A percentile compares a stretch with the other conserved stretches of the same genome.
phyloP scores from a whole-genome alignment of 75 land plant species.

The Sequoiadendron giganteum region DNA sequence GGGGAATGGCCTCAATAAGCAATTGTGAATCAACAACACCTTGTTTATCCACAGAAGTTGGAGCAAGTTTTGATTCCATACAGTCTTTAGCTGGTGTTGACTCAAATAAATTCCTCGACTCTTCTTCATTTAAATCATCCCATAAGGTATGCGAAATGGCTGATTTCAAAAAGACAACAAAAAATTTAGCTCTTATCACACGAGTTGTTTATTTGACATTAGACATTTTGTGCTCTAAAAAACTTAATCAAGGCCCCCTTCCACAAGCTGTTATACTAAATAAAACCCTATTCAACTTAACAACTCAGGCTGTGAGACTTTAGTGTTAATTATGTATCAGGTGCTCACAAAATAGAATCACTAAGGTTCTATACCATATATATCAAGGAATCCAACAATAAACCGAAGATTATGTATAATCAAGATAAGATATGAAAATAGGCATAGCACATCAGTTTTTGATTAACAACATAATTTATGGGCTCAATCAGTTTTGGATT shows the following conservation, averaged over 20 bases:
- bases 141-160: conserved; percentile 8
- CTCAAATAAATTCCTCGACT: conserved; percentile 8
- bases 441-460: not conserved
- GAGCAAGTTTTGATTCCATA: conserved; percentile 6
- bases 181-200: not conserved
- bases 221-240: not conserved
- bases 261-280: not conserved
- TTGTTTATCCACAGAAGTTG: conserved; percentile 1
- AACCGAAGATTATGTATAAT: not conserved
- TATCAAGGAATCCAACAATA: not conserved
- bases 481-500: not conserved
- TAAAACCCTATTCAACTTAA: not conserved
- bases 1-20: not conserved
- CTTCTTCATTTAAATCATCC: conserved; percentile 9
- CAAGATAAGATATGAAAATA: not conserved
- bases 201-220: not conserved
- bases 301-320: not conserved
- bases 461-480: not conserved
- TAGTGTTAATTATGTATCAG: not conserved
- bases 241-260: not conserved
- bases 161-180: conserved; percentile 7
- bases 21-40: conserved; percentile 4
- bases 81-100: conserved; percentile 11
- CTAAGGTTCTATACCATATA: not conserved
- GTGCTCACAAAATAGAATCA: not conserved